Base-by-base conservation (phyloP, 257 asterid genomes). In the Verbena officinalis region DNA sequence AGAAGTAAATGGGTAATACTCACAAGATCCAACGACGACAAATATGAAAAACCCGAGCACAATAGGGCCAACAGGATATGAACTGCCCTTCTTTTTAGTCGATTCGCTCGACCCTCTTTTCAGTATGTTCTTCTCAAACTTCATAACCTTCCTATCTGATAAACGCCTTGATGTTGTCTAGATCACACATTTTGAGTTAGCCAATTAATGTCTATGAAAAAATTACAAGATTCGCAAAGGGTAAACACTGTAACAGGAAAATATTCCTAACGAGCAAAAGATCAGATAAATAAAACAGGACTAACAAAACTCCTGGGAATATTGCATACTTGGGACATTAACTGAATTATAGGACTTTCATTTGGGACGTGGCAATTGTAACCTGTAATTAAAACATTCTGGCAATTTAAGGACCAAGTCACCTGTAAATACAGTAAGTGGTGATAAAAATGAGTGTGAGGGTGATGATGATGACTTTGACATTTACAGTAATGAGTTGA, bases 11-110 rank as follows among this genome's bases (percentile, higher is more conserved):
- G 15, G 7, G 27, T 17, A 22, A 23, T 57, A 53, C 82, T 85
- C 77, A 83, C 93, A 84, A 36, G 95, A 86, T 64, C 86, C 95
- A 46, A 83, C 70, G 77, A 86, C 88, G 13, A 86, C 95, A 66
- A 83, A 86, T 46, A 86, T 60, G 64, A 86, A 81, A 78, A 86
- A 84, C 0, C 88, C 95, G 40, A 86, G 84, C 78, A 86, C 67
- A 36, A 84, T 42, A 20, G 95, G 95, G 36, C 95, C 95, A 15
- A 83, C 91, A 31, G 87, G 85, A 65, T 83, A 84, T 68, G 72
- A 70, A 70, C 59, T 78, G 43, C 84, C 82, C 76, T 86, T 84
- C 79, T 81, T 86, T 65, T 80, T 65, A 19, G 75, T 72, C 21
- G 85, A 73, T 67, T 86, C 91, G 7, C 75, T 80, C 27, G 70